phyloP scores from a whole-genome alignment of 1,284 basidiomycete genomes.

The Naganishia albida region DNA sequence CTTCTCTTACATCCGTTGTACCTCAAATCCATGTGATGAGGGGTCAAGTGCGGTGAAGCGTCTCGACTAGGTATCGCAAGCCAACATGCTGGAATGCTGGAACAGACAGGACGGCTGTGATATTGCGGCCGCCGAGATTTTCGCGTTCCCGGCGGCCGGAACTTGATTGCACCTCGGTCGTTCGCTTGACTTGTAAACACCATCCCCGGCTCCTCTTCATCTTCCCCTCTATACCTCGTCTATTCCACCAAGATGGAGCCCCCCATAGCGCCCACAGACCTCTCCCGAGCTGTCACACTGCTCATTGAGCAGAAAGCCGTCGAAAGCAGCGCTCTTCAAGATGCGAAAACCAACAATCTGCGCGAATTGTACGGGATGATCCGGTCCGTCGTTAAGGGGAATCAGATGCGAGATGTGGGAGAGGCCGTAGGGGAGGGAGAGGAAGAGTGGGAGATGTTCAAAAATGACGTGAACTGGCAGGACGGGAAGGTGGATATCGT shows the following conservation, averaged over 20 bases:
- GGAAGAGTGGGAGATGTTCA: slow-evolving; percentile 22
- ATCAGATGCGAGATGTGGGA: slow-evolving; percentile 6
- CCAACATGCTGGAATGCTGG: no score
- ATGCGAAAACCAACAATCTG: slow-evolving; percentile 12
- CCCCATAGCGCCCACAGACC: slow-evolving; percentile 1
- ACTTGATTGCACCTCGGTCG: no score
- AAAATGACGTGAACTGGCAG: slow-evolving; percentile 8
- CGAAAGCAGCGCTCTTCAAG: not conserved
- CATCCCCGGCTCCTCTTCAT: not conserved
- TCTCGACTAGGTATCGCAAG: no score
- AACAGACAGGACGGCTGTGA: no score
- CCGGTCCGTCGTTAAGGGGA: slow-evolving; percentile 10
- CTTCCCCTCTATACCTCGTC: not conserved
- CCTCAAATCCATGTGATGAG: no score
- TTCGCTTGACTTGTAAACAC: no score
- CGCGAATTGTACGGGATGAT: slow-evolving; percentile 24
- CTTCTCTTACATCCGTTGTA: no score
- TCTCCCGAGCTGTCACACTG: slow-evolving; percentile 15
- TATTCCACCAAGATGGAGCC: not conserved
- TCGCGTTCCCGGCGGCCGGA: no score
- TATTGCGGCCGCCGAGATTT: no score
- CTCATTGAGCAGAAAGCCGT: slow-evolving; percentile 5
- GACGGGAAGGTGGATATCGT: slow-evolving; percentile 14
- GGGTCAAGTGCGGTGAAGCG: no score
- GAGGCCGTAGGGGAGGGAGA: not conserved